Conservation (phyloP, 345 rosid species). For the Limnanthes douglasii region DNA sequence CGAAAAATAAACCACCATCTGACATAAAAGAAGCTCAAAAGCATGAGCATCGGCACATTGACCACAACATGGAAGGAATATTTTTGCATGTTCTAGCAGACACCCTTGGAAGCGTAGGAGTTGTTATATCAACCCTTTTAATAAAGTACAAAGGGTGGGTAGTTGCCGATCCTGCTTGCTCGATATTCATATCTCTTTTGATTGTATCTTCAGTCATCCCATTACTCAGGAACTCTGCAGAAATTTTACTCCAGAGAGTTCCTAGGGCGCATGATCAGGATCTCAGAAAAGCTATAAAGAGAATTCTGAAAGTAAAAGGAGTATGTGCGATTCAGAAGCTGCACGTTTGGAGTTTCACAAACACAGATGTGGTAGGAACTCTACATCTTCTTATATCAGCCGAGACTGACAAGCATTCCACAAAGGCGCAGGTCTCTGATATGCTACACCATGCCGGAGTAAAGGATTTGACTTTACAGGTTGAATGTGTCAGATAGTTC, state of each 20-base stretch:
- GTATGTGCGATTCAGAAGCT: conserved; percentile 50
- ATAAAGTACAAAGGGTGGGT: conserved; percentile 98
- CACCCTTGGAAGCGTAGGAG: conserved; percentile 96
- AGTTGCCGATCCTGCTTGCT: conserved; percentile 93
- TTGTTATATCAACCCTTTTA: conserved; percentile 82
- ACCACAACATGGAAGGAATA: conserved; percentile 99
- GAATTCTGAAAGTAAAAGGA: conserved; percentile 38
- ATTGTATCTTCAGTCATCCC: conserved; percentile 89
- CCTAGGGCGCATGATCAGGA: conserved; percentile 63
- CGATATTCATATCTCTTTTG: conserved; percentile 77
- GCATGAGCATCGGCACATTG: conserved; percentile 49
- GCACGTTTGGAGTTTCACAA: conserved; percentile 87
- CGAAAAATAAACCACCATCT: conserved; percentile 2
- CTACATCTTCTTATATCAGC: conserved; percentile 56
- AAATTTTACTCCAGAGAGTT: conserved; percentile 71
- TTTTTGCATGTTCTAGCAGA: conserved; percentile 93
- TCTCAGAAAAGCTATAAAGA: conserved; percentile 33
- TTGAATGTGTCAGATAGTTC: conserved; percentile 39
- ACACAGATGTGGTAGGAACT: conserved; percentile 70
- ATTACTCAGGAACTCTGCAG: conserved; percentile 83
- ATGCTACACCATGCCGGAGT: conserved; percentile 65
- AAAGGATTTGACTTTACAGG: conserved; percentile 75
- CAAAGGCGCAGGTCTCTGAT: conserved; percentile 37
- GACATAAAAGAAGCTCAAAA: conserved; percentile 9
- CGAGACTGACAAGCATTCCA: conserved; percentile 40